Evolutionary conservation across 2,329 filamentous ascomycete genomes (phyloP), one percentile per base, ranked within the genome.

Genomic region (Escovopsis sp.): DNA sequence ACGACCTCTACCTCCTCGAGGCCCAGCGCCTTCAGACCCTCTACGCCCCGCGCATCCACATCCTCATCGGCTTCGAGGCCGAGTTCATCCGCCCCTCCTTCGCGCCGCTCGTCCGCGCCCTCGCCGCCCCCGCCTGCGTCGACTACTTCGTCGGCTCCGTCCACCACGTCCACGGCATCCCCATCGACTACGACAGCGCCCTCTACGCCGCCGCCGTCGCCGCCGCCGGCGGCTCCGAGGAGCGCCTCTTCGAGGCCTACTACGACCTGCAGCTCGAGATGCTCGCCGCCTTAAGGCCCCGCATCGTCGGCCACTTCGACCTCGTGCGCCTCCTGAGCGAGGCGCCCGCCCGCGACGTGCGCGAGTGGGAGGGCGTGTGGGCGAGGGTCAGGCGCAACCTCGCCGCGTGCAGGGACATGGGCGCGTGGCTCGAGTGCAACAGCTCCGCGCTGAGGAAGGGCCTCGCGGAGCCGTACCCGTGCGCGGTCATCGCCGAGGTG

Each of bases 141-240:
- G 89, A 96, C 63, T 85, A 93, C 63, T 94, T 95, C 66, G 72
- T 98, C 56, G 91, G 91, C 45, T 93, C 85, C 1, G 73, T 96
- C 39, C 91, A 98, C 64, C 91, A 98, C 61, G 83, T 88, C 7
- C 77, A 85, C 55, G 79, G 79, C 12, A 69, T 89, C 36, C 88
- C 91, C 6, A 94, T 98, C 55, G 91, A 98, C 66, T 94, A 83
- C 58, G 82, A 93, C 63, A 63, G 61, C 6, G 63, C 66, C 0
- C 70, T 73, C 57, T 96, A 91, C 57, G 65, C 69, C 18, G 60
- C 66, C 9, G 59, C 62, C 9, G 55, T 62, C n/a, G 53, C 52
- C 1, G 55, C 58, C 1, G 59, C 60, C 9, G 55, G 43, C 2
- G 44, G 77, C 66, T 41, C 69, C 0, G 85, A 94, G 56, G 78